Evolutionary conservation across 78 protist genomes (phyloP).

Genomic region (Capsaspora owczarzaki): DNA sequence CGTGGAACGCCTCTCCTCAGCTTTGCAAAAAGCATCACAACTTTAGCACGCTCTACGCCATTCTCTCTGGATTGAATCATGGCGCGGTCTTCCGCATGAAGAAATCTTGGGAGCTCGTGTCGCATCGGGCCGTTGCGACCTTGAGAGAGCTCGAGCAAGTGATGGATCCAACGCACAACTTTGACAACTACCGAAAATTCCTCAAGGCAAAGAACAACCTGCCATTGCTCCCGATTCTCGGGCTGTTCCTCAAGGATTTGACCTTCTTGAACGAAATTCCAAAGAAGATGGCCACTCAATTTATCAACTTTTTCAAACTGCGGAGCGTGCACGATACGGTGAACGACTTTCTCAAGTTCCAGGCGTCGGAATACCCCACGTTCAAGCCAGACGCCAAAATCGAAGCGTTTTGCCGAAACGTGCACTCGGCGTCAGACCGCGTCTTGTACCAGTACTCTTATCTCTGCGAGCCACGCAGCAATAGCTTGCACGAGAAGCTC

Average conservation of each 20-base stretch:
- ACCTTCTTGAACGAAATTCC: conserved; percentile 14
- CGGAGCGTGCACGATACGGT: not conserved
- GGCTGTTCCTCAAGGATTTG: conserved; percentile 1
- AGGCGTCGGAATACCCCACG: not conserved
- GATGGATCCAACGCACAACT: conserved; percentile 3
- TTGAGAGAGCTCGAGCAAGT: not conserved
- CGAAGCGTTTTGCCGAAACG: not conserved
- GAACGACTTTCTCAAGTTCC: not conserved
- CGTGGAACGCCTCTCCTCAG: too few relatives aligned
- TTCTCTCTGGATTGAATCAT: not conserved
- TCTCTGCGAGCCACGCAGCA: conserved; percentile 7
- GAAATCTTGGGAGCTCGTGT: not conserved
- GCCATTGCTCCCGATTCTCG: not conserved
- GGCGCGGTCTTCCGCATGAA: not conserved
- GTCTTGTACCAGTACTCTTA: not conserved
- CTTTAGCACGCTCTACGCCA: not conserved
- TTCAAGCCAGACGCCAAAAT: not conserved
- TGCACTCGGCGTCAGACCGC: not conserved
- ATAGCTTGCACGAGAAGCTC: not conserved
- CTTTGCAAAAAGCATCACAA: not conserved
- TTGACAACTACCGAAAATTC: not conserved
- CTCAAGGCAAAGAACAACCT: not conserved
- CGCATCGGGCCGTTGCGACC: not conserved
- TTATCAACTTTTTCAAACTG: not conserved
- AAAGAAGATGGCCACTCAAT: not conserved